Evolutionary conservation across 768 basidiomycete genomes (phyloP).

Genomic region (Leccinum imitatum): DNA sequence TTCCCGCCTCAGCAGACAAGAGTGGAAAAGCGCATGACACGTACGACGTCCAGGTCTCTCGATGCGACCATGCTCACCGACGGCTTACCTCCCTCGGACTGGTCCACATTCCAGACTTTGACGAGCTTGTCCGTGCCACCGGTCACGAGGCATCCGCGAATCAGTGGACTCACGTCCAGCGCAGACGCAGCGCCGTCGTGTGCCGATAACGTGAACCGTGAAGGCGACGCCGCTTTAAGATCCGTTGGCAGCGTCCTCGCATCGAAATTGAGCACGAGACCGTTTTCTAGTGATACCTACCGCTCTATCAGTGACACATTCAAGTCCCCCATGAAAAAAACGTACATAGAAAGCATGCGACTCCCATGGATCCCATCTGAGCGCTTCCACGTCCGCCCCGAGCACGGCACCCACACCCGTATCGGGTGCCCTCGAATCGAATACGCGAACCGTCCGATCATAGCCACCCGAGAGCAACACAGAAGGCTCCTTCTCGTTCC

Average conservation of each 20-base stretch:
- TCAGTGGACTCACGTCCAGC: constrained; percentile 86
- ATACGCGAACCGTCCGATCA: constrained; percentile 92
- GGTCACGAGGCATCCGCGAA: constrained; percentile 88
- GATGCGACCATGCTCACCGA: constrained; percentile 83
- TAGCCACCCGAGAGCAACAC: constrained; percentile 92
- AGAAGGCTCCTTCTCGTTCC: constrained; percentile 87
- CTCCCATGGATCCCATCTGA: constrained; percentile 97
- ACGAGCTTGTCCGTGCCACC: constrained; percentile 95
- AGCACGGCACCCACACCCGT: constrained; percentile 81
- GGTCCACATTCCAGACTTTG: constrained; percentile 94
- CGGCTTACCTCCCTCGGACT: constrained; percentile 57
- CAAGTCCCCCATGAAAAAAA: background rate
- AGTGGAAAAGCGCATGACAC: constrained; percentile 26
- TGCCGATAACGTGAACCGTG: constrained; percentile 86
- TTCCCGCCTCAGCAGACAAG: background rate
- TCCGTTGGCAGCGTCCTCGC: constrained; percentile 77
- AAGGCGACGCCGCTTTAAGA: constrained; percentile 59
- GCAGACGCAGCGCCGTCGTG: constrained; percentile 90
- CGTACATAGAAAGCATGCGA: constrained; percentile 81
- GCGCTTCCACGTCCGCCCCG: constrained; percentile 90
- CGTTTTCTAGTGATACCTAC: constrained; percentile 93
- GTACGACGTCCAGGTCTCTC: constrained; percentile 87
- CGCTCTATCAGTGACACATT: background rate
- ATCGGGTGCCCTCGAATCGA: constrained; percentile 85
- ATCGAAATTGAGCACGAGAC: constrained; percentile 90